These are phyloP conservation scores for Aspergillus ustus DNA, from an alignment of 2,329 filamentous ascomycete genomes.

Conservation along the genomic window DNA sequence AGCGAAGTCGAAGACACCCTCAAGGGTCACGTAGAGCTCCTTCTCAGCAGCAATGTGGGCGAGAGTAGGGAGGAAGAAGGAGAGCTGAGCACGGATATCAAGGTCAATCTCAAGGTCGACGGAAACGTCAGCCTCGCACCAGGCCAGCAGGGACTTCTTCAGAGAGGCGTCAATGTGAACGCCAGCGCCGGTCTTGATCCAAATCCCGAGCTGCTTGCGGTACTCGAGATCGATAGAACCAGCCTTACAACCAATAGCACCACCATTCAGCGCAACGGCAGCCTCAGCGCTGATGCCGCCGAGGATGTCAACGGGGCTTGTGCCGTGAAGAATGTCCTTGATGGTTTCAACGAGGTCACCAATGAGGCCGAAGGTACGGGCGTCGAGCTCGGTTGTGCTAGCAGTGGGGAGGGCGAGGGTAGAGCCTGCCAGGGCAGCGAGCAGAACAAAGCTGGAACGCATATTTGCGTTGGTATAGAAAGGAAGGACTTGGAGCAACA, in stretches of 20 bases:
- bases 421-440: constrained; percentile 40
- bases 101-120: constrained; percentile 27
- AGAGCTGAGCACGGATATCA: constrained; percentile 36
- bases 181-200: constrained; percentile 32
- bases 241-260: constrained; percentile 41
- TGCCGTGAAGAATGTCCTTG: constrained; percentile 29
- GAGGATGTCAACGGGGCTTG: constrained; percentile 28
- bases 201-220: constrained; percentile 35
- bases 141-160: constrained; percentile 35
- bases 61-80: constrained; percentile 40
- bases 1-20: constrained; percentile 39
- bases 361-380: constrained; percentile 31
- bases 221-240: constrained; percentile 32
- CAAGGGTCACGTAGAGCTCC: constrained; percentile 40
- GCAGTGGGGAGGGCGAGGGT: constrained; percentile 38
- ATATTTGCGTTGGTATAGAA: constrained; percentile 25
- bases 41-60: constrained; percentile 42
- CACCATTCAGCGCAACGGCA: constrained; percentile 42
- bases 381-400: constrained; percentile 27
- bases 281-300: constrained; percentile 37
- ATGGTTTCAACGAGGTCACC: constrained; percentile 31
- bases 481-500: constrained; percentile 22
- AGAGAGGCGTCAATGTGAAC: constrained; percentile 31
- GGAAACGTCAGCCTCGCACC: constrained; percentile 36
- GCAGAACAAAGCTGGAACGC: constrained; percentile 35